Evolutionary conservation across 2,329 filamentous ascomycete species (phyloP), one percentile per base, ranked within the genome.

Genomic region (Cladosporium sp.): DNA sequence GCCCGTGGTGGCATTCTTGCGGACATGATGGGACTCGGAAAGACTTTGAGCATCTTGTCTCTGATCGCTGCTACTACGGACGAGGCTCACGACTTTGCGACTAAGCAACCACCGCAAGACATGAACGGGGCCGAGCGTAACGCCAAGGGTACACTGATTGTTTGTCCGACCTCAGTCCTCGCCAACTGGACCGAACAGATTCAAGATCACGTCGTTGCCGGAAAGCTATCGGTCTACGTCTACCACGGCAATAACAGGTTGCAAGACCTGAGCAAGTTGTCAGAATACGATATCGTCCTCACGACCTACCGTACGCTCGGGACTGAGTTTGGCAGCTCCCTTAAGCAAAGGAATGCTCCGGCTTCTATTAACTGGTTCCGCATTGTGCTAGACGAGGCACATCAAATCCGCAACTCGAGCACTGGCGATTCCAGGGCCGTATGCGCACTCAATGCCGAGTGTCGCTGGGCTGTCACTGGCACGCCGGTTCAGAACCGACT

Each of bases 121-220:
- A 19, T 34, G 4, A 22, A 24, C 8, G 50, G 51, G 15, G 64
- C 87, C n/a, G 70, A 72, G 17, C 76, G 74, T 37, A 95, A 96
- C 61, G 83, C 82, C 5, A 86, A 83, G 62, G 83, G 88, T 0
- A 97, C 93, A 0, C 74, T 99, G 27, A 78, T 99, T 15, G 82
- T 99, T 13, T 95, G 88, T 51, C 93, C 93, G 1, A 78, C 96
- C 2, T 96, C 89, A 62, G 93, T 92, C 0, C 84, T 97, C 52
- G 85, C 86, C 20, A 99, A 97, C 63, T 99, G 93, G 93, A 86
- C 92, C 61, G 84, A 90, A 58, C 93, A 99, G 68, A 88, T 97
- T 54, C 86, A 86, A 61, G 80, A 87, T 52, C 93, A 99, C 67
- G 75, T 95, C 40, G 76, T 79, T 43, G 75, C 80, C 0, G 78